Percentiles rank a stretch among this genome's conserved stretches.
Conservation (phyloP, 345 rosid species). For the Salix arbutifolia region DNA sequence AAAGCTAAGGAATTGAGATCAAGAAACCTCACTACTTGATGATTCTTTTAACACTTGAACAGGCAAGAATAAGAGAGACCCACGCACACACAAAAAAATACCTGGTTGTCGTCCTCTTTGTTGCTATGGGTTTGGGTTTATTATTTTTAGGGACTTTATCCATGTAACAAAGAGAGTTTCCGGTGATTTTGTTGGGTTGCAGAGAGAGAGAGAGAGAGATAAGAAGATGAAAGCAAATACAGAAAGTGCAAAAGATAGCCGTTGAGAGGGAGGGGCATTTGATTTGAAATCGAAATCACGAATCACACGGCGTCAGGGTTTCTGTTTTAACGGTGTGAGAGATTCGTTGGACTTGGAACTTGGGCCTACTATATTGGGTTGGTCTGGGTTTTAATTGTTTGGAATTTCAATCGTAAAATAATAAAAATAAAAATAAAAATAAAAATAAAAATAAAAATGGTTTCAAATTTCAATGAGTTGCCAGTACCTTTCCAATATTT, state of each 20-base stretch:
- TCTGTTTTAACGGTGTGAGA: not conserved
- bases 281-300: not conserved
- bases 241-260: not conserved
- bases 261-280: not conserved
- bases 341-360: not conserved
- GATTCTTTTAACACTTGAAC: not conserved
- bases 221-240: not conserved
- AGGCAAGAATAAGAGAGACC: not conserved
- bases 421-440: too few relatives aligned
- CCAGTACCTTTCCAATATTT: conserved; percentile 44
- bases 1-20: not conserved
- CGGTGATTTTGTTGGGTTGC: not conserved
- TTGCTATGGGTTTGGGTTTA: not conserved
- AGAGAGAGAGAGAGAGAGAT: not conserved
- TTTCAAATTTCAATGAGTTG: too few relatives aligned
- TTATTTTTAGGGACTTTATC: not conserved
- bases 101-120: not conserved
- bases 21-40: not conserved
- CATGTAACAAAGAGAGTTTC: not conserved
- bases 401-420: too few relatives aligned
- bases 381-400: not conserved
- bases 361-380: not conserved
- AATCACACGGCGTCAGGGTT: not conserved
- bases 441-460: too few relatives aligned
- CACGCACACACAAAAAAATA: not conserved